These are phyloP conservation scores for Pichia scutulata DNA, from an alignment of 805 yeast species.

Conservation along the genomic window DNA sequence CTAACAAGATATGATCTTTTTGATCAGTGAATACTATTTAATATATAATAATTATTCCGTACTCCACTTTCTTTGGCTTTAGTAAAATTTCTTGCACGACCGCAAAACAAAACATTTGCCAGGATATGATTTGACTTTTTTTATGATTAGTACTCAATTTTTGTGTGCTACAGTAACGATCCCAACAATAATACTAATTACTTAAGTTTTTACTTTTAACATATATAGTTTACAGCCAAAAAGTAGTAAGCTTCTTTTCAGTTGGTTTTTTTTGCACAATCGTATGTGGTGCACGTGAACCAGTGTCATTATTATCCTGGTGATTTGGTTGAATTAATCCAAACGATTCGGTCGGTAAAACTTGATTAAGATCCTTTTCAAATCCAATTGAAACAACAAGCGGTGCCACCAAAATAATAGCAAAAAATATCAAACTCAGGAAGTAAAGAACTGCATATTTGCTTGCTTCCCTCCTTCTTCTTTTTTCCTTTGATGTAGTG, in stretches of 20 bases:
- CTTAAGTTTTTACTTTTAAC: neutral
- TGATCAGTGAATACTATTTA: too few relatives aligned
- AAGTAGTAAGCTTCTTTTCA: conserved; percentile 16
- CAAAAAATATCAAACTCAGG: conserved; percentile 31
- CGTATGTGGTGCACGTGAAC: conserved; percentile 42
- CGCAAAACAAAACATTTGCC: too few relatives aligned
- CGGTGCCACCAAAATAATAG: conserved; percentile 41
- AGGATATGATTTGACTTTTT: too few relatives aligned
- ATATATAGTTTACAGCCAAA: conserved; percentile 19
- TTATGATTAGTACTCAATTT: too few relatives aligned
- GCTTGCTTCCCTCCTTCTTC: conserved; percentile 34
- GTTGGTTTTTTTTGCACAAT: conserved; percentile 29
- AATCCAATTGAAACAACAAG: conserved; percentile 27
- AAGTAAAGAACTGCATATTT: conserved; percentile 43
- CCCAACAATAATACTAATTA: too few relatives aligned
- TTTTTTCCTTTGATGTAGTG: conserved; percentile 31
- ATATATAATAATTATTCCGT: too few relatives aligned
- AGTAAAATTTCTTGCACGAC: too few relatives aligned
- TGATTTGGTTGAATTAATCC: conserved; percentile 51
- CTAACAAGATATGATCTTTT: too few relatives aligned
- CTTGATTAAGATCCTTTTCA: conserved; percentile 1
- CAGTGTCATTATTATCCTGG: conserved; percentile 63
- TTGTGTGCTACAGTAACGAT: too few relatives aligned
- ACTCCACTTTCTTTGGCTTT: too few relatives aligned
- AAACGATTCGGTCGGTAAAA: conserved; percentile 16